These are phyloP conservation scores for Alternaria sp. DNA, from an alignment of 2,329 filamentous ascomycete species.

Conservation along the genomic window DNA sequence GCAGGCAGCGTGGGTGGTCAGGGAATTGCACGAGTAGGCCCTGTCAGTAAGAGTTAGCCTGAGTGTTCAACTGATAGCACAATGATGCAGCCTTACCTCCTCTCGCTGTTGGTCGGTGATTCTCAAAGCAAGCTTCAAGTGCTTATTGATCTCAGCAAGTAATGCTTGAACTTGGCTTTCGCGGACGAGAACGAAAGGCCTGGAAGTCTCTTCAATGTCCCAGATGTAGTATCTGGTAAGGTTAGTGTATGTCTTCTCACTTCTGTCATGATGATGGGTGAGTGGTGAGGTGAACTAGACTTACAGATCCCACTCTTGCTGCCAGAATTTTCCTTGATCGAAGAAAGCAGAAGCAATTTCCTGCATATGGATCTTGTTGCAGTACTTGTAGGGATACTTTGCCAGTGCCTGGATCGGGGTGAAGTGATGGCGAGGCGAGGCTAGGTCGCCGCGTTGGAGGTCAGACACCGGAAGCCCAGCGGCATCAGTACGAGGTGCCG, in stretches of 20 bases:
- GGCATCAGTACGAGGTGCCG: neutral
- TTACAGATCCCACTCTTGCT: constrained; percentile 79
- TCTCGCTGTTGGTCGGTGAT: constrained; percentile 65
- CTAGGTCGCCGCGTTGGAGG: constrained; percentile 43
- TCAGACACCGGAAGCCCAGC: constrained; percentile 22
- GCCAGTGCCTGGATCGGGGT: constrained; percentile 58
- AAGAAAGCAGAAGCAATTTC: constrained; percentile 64
- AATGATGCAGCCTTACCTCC: constrained; percentile 26
- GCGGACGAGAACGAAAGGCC: constrained; percentile 72
- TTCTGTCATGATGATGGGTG: neutral
- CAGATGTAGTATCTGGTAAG: constrained; percentile 71
- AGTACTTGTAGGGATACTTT: constrained; percentile 67
- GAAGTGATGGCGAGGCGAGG: constrained; percentile 48
- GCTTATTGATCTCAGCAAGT: constrained; percentile 68
- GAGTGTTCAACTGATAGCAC: neutral
- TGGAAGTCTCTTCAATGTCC: constrained; percentile 49
- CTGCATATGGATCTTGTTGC: constrained; percentile 60
- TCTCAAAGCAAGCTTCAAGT: constrained; percentile 61
- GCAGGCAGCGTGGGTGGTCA: constrained; percentile 66
- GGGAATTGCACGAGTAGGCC: constrained; percentile 71
- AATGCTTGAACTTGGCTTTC: constrained; percentile 71
- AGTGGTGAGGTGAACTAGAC: constrained; percentile 49
- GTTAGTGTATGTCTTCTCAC: neutral
- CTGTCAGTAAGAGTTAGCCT: neutral
- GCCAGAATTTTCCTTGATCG: constrained; percentile 64